These are phyloP conservation scores for Polyrhizophydium stewartii DNA, from an alignment of 371 early-diverging fungal genomes.

Conservation along the genomic window DNA sequence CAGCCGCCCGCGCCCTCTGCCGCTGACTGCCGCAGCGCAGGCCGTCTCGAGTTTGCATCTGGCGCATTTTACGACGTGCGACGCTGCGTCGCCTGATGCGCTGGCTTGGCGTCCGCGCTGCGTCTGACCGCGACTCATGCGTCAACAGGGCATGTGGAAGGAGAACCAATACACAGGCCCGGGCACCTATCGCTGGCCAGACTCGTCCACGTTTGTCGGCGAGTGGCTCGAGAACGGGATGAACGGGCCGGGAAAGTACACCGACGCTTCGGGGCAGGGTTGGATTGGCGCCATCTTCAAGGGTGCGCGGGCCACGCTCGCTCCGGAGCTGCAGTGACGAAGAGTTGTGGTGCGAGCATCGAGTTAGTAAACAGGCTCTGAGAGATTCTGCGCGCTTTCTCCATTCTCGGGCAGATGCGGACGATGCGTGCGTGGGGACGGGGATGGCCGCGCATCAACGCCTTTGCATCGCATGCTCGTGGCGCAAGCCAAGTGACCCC, in stretches of 20 bases:
- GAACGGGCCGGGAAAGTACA: slow-evolving; percentile 18
- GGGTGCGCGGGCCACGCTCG: slow-evolving; percentile 3
- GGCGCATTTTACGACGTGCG: slow-evolving; percentile 27
- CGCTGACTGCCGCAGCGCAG: slow-evolving; percentile 1
- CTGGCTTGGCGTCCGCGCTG: neutral
- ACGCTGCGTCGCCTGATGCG: neutral
- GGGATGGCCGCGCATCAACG: too few relatives aligned
- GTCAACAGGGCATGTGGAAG: slow-evolving; percentile 20
- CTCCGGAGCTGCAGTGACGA: slow-evolving; percentile 1
- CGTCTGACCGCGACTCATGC: neutral
- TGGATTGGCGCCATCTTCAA: slow-evolving; percentile 21
- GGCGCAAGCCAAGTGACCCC: too few relatives aligned
- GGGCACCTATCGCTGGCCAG: slow-evolving; percentile 25
- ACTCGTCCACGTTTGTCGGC: slow-evolving; percentile 15
- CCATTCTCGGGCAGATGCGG: too few relatives aligned
- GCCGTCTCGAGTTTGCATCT: slow-evolving; percentile 15
- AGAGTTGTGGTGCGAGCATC: too few relatives aligned
- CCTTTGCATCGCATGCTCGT: too few relatives aligned
- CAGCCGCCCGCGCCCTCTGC: too few relatives aligned
- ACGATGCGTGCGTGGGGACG: too few relatives aligned
- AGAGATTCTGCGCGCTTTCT: too few relatives aligned
- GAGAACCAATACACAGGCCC: slow-evolving; percentile 23
- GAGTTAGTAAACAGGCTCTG: too few relatives aligned
- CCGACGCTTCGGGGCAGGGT: slow-evolving; percentile 8
- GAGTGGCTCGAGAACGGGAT: slow-evolving; percentile 21